These are phyloP conservation scores for Hebeloma cylindrosporum DNA, from an alignment of 768 basidiomycete species.

Conservation along the genomic window DNA sequence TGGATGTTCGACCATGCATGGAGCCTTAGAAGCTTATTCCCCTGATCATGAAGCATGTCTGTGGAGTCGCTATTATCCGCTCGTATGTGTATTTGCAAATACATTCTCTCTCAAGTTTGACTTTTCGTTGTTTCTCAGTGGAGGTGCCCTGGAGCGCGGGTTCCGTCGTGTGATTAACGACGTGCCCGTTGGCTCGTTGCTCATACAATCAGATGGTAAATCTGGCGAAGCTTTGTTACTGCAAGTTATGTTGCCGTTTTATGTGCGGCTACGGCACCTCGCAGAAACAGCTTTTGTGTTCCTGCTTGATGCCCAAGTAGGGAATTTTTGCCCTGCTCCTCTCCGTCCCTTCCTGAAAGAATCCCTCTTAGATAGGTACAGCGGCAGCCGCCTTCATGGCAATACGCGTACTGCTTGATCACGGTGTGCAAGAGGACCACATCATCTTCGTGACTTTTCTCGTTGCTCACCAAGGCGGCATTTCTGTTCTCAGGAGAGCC, in stretches of 20 bases:
- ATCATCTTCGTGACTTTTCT: conserved; percentile 92
- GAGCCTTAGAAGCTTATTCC: conserved; percentile 1
- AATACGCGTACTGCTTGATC: conserved; percentile 89
- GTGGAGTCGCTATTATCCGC: conserved; percentile 87
- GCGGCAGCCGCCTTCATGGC: conserved; percentile 95
- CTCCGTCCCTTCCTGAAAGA: not conserved
- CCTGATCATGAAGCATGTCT: conserved; percentile 52
- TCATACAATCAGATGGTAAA: conserved; percentile 84
- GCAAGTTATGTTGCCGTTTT: conserved; percentile 76
- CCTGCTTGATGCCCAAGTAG: conserved; percentile 84
- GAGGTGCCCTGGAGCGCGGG: conserved; percentile 88
- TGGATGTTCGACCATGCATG: conserved; percentile 1
- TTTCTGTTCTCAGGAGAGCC: conserved; percentile 73
- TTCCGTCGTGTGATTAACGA: conserved; percentile 87
- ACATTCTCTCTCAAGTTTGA: not conserved
- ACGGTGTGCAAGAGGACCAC: conserved; percentile 79
- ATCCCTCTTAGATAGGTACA: conserved; percentile 72
- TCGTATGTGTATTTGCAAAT: conserved; percentile 53
- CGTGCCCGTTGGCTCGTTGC: conserved; percentile 81
- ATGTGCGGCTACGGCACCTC: conserved; percentile 60
- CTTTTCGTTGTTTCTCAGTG: conserved; percentile 46
- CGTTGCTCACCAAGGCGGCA: conserved; percentile 78
- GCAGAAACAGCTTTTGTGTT: conserved; percentile 81
- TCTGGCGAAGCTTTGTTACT: conserved; percentile 89
- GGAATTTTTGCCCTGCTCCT: not conserved